Evolutionary conservation across 805 yeast species (phyloP).

Genomic region (Cyberlindnera mississippiensis): DNA sequence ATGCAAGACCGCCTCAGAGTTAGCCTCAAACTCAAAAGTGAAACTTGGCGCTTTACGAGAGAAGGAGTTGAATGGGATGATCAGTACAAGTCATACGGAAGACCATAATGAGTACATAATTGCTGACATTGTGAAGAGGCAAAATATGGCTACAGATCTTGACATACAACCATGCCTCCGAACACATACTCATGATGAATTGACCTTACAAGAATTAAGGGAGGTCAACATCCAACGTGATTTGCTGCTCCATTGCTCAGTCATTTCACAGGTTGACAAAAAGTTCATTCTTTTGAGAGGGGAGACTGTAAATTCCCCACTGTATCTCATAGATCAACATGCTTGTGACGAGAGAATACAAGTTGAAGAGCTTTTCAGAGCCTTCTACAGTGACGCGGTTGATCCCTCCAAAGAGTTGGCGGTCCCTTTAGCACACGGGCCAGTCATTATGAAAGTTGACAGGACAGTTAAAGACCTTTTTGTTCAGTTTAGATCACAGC

Average conservation of each 20-base stretch:
- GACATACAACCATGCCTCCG: conserved; percentile 1
- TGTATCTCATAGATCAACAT: conserved; percentile 70
- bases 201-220: conserved; percentile 8
- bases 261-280: conserved; percentile 56
- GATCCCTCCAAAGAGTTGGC: conserved; percentile 22
- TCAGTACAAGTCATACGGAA: not conserved
- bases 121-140: conserved; percentile 5
- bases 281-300: conserved; percentile 55
- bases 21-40: conserved; percentile 4
- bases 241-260: conserved; percentile 25
- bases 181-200: not conserved
- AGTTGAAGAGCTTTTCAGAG: conserved; percentile 48
- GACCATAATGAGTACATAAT: not conserved
- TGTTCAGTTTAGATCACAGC: conserved; percentile 25
- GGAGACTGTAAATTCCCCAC: not conserved
- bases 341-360: conserved; percentile 76
- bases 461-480: conserved; percentile 33
- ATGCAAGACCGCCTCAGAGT: not conserved
- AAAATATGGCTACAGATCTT: conserved; percentile 4
- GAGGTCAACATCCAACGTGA: conserved; percentile 15
- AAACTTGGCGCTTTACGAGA: conserved; percentile 13
- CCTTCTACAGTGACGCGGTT: conserved; percentile 31
- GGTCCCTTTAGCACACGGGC: conserved; percentile 8
- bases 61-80: conserved; percentile 14
- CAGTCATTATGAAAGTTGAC: conserved; percentile 20